A percentile compares a stretch with the other conserved stretches of the same genome.
Conservation (phyloP, 1,284 basidiomycete species). For the Mycosarcoma mackinlayi region DNA sequence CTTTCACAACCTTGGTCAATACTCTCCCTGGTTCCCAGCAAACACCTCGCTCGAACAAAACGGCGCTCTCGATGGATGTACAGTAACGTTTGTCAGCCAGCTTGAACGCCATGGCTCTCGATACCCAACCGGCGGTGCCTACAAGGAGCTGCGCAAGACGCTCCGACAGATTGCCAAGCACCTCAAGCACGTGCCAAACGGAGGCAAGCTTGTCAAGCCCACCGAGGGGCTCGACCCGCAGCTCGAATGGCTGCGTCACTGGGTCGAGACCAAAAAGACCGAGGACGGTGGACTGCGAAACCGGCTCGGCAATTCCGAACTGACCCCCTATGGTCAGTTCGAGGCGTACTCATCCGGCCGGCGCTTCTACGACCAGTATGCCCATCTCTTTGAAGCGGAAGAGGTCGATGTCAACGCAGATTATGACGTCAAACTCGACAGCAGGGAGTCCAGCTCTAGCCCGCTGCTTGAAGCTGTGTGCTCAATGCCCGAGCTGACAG, state of each 20-base stretch:
- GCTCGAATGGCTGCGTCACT: slow-evolving; percentile 37
- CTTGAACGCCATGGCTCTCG: slow-evolving; percentile 48
- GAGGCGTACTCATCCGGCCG: slow-evolving; percentile 42
- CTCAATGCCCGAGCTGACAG: not conserved
- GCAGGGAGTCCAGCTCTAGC: not conserved
- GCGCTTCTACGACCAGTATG: slow-evolving; percentile 38
- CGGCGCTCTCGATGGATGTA: slow-evolving; percentile 6
- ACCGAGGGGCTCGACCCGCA: slow-evolving; percentile 25
- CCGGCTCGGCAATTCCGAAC: slow-evolving; percentile 43
- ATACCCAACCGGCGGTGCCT: slow-evolving; percentile 42
- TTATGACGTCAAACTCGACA: not conserved
- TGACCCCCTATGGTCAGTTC: slow-evolving; percentile 45
- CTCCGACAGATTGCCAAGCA: slow-evolving; percentile 43
- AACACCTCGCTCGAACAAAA: not conserved
- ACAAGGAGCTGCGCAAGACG: slow-evolving; percentile 37
- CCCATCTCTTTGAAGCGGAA: slow-evolving; percentile 23
- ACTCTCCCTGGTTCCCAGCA: slow-evolving; percentile 45
- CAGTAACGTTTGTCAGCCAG: slow-evolving; percentile 44
- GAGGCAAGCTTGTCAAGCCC: not conserved
- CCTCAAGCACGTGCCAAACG: slow-evolving; percentile 27
- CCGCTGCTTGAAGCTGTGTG: slow-evolving; percentile 1
- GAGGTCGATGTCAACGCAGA: slow-evolving; percentile 36
- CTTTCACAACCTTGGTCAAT: slow-evolving; percentile 49
- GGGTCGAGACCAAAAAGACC: slow-evolving; percentile 24
- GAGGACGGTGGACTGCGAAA: slow-evolving; percentile 43